Percentiles rank a stretch among this genome's conserved stretches.
phyloP scores from a whole-genome alignment of 208 protist species.

The Crithidia bombi region DNA sequence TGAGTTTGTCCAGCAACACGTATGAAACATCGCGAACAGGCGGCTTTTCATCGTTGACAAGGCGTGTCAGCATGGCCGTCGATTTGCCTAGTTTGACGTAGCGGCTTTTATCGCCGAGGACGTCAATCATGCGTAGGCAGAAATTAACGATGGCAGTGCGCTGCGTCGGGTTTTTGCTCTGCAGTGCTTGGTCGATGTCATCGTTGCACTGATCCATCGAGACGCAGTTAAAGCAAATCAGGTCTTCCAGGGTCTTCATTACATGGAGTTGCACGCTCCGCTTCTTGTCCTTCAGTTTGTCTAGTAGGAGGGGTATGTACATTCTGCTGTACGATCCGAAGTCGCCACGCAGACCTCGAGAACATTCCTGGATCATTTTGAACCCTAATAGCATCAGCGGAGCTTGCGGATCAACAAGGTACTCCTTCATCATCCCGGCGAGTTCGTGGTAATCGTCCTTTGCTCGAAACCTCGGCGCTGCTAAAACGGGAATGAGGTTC shows the following conservation, averaged over 20 bases:
- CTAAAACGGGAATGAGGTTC: constrained; percentile 64
- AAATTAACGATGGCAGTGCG: constrained; percentile 69
- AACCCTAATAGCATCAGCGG: constrained; percentile 86
- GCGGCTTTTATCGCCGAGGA: constrained; percentile 42
- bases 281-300: constrained; percentile 93
- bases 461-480: constrained; percentile 57
- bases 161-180: constrained; percentile 86
- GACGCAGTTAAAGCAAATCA: constrained; percentile 80
- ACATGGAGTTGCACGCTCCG: constrained; percentile 82
- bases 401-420: constrained; percentile 82
- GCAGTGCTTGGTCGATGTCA: constrained; percentile 71
- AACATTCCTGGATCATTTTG: constrained; percentile 86
- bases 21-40: constrained; percentile 73
- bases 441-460: constrained; percentile 92
- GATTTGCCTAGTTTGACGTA: constrained; percentile 51
- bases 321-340: constrained; percentile 59
- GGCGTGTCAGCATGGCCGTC: constrained; percentile 56
- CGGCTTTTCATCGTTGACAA: constrained; percentile 87
- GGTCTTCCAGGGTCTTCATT: constrained; percentile 70
- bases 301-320: constrained; percentile 70
- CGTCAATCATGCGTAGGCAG: constrained; percentile 63
- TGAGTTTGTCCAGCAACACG: constrained; percentile 62
- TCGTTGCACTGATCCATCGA: constrained; percentile 86
- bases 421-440: constrained; percentile 63
- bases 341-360: constrained; percentile 54